These are phyloP conservation scores for Fusarium pilosicola DNA, from an alignment of 2,329 filamentous ascomycete genomes.

Conservation along the genomic window DNA sequence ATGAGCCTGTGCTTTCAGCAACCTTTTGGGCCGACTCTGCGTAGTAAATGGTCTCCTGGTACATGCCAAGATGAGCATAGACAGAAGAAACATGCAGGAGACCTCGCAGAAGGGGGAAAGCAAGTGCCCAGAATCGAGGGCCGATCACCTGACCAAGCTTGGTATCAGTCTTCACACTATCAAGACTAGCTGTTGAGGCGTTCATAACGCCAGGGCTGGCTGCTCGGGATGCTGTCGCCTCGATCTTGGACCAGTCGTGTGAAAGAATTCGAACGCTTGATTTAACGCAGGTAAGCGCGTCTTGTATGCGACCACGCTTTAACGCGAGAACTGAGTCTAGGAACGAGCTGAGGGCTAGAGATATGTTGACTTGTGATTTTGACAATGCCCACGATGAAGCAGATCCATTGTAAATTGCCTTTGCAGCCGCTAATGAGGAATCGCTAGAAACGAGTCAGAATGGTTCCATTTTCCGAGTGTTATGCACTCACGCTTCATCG, in stretches of 20 bases:
- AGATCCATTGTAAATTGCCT: slow-evolving; percentile 48
- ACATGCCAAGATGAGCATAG: slow-evolving; percentile 86
- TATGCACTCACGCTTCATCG: slow-evolving; percentile 63
- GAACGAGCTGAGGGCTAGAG: slow-evolving; percentile 53
- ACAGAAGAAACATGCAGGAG: slow-evolving; percentile 79
- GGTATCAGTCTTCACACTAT: slow-evolving; percentile 40
- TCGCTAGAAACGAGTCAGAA: slow-evolving; percentile 38
- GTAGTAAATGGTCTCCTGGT: slow-evolving; percentile 88
- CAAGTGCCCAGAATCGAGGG: slow-evolving; percentile 82
- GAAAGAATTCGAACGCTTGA: slow-evolving; percentile 66
- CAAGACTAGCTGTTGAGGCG: slow-evolving; percentile 45
- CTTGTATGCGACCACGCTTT: slow-evolving; percentile 67
- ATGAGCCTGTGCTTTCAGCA: slow-evolving; percentile 73
- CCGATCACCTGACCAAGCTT: slow-evolving; percentile 42
- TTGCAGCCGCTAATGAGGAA: slow-evolving; percentile 52
- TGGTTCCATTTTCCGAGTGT: not conserved
- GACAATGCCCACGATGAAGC: slow-evolving; percentile 48
- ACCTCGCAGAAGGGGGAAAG: slow-evolving; percentile 76
- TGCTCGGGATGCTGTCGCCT: slow-evolving; percentile 45
- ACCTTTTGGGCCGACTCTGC: slow-evolving; percentile 85
- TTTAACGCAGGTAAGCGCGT: slow-evolving; percentile 67
- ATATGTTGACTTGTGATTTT: slow-evolving; percentile 48
- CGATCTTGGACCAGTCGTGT: slow-evolving; percentile 65
- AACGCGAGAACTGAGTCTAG: slow-evolving; percentile 73
- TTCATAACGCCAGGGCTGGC: slow-evolving; percentile 42